phyloP scores from a whole-genome alignment of 495 filamentous ascomycete species.

The Penicillium steckii region DNA sequence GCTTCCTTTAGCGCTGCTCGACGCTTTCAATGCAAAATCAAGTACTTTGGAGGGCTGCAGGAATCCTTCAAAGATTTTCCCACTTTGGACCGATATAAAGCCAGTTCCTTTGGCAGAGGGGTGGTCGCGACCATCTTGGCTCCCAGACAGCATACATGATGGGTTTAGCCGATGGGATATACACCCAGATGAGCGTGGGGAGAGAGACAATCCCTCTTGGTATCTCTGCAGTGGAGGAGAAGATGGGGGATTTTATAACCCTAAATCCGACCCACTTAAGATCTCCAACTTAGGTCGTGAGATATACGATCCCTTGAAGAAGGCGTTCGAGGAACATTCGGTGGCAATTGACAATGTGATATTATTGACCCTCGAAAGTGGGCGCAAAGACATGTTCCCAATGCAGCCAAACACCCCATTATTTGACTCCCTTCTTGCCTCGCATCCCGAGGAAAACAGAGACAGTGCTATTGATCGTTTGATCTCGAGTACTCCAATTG shows the following conservation, averaged over 20 bases:
- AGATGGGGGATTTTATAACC: constrained; percentile 32
- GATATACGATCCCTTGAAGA: constrained; percentile 29
- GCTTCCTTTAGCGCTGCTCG: constrained; percentile 29
- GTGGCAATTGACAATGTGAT: constrained; percentile 43
- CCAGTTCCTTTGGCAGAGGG: constrained; percentile 5
- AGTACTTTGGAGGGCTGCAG: constrained; percentile 23
- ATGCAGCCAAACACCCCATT: constrained; percentile 38
- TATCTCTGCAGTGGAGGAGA: constrained; percentile 15
- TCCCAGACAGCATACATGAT: constrained; percentile 22
- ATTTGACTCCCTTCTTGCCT: constrained; percentile 36
- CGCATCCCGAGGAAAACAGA: constrained; percentile 19
- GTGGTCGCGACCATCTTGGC: constrained; percentile 28
- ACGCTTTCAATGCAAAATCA: constrained; percentile 26
- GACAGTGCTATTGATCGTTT: constrained; percentile 28
- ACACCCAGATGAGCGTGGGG: constrained; percentile 11
- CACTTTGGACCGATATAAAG: constrained; percentile 16
- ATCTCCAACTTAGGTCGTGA: constrained; percentile 41
- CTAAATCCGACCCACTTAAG: constrained; percentile 40
- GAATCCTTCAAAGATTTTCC: constrained; percentile 19
- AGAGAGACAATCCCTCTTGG: constrained; percentile 20
- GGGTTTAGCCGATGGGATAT: constrained; percentile 32
- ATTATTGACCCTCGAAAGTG: constrained; percentile 45
- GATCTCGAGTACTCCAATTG: constrained; percentile 33
- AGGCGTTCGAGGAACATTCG: constrained; percentile 29
- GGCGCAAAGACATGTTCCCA: constrained; percentile 48